phyloP scores from a whole-genome alignment of 2,329 filamentous ascomycete genomes.

The Hypomyces perniciosus region DNA sequence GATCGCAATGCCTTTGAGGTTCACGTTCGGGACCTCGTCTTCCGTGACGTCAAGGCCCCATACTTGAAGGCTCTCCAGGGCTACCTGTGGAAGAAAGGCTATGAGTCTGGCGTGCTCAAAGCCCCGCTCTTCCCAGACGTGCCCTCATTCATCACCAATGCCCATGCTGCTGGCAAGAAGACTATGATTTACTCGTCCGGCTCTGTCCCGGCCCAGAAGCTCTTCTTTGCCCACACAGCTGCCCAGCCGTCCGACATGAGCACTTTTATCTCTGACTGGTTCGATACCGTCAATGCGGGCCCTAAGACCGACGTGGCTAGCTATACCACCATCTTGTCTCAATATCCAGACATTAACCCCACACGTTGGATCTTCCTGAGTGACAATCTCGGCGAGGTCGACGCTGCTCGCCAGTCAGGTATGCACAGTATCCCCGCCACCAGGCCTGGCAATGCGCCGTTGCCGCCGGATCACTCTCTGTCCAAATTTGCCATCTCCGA shows the following conservation, averaged over 20 bases:
- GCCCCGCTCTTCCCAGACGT: conserved; percentile 74
- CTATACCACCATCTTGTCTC: conserved; percentile 57
- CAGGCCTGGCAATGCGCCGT: conserved; percentile 63
- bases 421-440: conserved; percentile 57
- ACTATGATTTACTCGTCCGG: conserved; percentile 79
- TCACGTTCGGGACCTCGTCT: conserved; percentile 66
- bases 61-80: conserved; percentile 78
- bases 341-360: conserved; percentile 36
- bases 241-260: conserved; percentile 54
- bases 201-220: conserved; percentile 72
- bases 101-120: conserved; percentile 60
- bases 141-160: conserved; percentile 53
- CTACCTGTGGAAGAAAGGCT: conserved; percentile 71
- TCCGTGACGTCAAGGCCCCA: conserved; percentile 65
- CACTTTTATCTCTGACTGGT: conserved; percentile 57
- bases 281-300: conserved; percentile 76
- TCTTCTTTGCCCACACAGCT: conserved; percentile 66
- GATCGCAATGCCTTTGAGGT: conserved; percentile 55
- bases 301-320: conserved; percentile 62
- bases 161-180: conserved; percentile 48
- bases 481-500: conserved; percentile 29
- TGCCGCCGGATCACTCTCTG: conserved; percentile 44
- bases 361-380: conserved; percentile 69
- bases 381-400: conserved; percentile 68
- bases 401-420: conserved; percentile 55